Evolutionary conservation across 345 rosid genomes (phyloP).

Genomic region (Hibiscus tridactylites): DNA sequence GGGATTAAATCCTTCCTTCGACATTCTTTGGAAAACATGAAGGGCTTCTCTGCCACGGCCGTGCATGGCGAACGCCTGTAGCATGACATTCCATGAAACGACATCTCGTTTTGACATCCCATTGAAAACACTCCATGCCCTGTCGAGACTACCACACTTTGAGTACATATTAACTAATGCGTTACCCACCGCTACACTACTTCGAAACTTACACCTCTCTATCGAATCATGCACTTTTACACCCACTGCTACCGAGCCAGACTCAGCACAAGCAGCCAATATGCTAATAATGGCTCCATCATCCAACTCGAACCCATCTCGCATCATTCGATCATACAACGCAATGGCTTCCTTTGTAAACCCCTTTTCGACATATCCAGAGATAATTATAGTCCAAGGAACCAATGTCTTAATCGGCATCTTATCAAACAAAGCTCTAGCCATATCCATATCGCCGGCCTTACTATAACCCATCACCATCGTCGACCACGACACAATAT

Average conservation of each 20-base stretch:
- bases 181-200: conserved; percentile 44
- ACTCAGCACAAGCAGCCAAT: conserved; percentile 74
- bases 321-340: conserved; percentile 53
- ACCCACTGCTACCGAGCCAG: conserved; percentile 72
- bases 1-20: conserved; percentile 52
- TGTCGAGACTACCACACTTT: conserved; percentile 59
- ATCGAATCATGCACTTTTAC: conserved; percentile 47
- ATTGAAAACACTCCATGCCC: conserved; percentile 51
- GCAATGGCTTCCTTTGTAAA: conserved; percentile 45
- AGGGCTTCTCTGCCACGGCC: conserved; percentile 66
- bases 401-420: conserved; percentile 72
- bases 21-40: conserved; percentile 56
- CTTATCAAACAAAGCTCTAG: conserved; percentile 62
- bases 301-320: conserved; percentile 44
- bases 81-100: conserved; percentile 82
- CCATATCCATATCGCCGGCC: conserved; percentile 80
- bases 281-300: conserved; percentile 57
- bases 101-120: conserved; percentile 48
- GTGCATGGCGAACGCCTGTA: conserved; percentile 73
- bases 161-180: conserved; percentile 79
- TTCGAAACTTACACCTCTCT: conserved; percentile 28
- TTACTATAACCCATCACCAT: conserved; percentile 65
- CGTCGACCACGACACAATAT: conserved; percentile 80
- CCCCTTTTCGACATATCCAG: conserved; percentile 73
- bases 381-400: conserved; percentile 77